Evolutionary conservation across 2,329 filamentous ascomycete species (phyloP).

Genomic region (Colletotrichum liriopes): DNA sequence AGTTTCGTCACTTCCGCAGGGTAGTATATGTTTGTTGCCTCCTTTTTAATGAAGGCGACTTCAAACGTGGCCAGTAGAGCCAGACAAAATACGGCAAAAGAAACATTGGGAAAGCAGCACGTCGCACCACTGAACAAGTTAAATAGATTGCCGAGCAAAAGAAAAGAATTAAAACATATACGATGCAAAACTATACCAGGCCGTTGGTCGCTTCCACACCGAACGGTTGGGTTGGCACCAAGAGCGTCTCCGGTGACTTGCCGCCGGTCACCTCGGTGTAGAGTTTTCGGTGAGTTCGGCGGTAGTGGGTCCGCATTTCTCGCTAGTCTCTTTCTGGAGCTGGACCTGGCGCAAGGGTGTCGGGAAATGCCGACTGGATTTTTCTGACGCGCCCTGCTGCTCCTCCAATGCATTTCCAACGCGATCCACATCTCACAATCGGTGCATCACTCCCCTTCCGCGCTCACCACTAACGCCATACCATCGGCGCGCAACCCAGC

Average conservation of each 20-base stretch:
- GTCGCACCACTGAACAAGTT: too few relatives aligned
- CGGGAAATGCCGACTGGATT: conserved; percentile 41
- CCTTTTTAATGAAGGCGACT: too few relatives aligned
- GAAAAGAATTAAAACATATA: rapidly evolving
- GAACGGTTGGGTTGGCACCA: background rate
- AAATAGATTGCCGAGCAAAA: background rate
- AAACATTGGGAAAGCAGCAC: too few relatives aligned
- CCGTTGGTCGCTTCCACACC: background rate
- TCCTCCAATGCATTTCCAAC: conserved; percentile 40
- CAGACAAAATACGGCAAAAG: too few relatives aligned
- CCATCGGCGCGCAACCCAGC: conserved; percentile 24
- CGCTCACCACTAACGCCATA: conserved; percentile 13
- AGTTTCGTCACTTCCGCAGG: too few relatives aligned
- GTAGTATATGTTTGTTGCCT: too few relatives aligned
- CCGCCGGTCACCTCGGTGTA: background rate
- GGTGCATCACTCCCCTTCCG: conserved; percentile 26
- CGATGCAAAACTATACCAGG: background rate
- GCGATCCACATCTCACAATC: conserved; percentile 41
- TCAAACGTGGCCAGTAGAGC: too few relatives aligned
- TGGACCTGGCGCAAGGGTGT: conserved; percentile 16
- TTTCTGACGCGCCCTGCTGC: conserved; percentile 42
- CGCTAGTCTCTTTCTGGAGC: conserved; percentile 27
- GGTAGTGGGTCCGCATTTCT: background rate
- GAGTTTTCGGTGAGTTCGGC: background rate
- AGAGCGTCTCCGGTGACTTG: background rate